These are phyloP conservation scores for Huntiella abstrusa DNA, from an alignment of 2,329 filamentous ascomycete genomes.

Conservation along the genomic window DNA sequence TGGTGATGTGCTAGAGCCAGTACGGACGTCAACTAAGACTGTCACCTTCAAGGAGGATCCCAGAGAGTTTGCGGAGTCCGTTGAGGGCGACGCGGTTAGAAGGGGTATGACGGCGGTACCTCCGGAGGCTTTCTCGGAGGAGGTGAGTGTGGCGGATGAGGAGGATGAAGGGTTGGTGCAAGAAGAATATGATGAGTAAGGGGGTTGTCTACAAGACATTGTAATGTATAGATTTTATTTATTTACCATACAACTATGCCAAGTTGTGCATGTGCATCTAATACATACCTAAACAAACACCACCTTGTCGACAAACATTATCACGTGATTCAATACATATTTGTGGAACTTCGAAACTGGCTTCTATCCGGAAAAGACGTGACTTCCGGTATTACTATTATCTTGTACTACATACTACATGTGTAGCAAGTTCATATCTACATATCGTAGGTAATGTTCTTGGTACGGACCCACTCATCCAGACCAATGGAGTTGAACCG, in stretches of 20 bases:
- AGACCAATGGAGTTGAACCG: constrained; percentile 39
- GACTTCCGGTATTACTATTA: constrained; percentile 3
- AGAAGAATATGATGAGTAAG: no score
- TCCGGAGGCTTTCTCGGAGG: not conserved
- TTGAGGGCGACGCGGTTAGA: not conserved
- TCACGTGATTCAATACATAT: not conserved
- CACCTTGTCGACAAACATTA: no score
- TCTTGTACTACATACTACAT: not conserved
- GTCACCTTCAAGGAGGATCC: constrained; percentile 45
- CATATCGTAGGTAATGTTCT: constrained; percentile 34
- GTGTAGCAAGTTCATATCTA: not conserved
- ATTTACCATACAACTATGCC: no score
- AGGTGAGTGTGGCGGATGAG: not conserved
- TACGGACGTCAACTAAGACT: constrained; percentile 29
- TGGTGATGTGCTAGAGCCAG: constrained; percentile 61
- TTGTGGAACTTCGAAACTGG: not conserved
- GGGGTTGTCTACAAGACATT: no score
- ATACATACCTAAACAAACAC: no score
- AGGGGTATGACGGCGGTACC: not conserved
- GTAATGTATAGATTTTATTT: no score
- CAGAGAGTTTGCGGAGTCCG: constrained; percentile 13
- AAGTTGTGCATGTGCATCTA: no score
- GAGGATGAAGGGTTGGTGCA: constrained; percentile 1
- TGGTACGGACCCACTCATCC: constrained; percentile 43
- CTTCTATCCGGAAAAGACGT: constrained; percentile 1